A percentile compares a stretch with the other conserved stretches of the same genome.
phyloP scores from a whole-genome alignment of 73 alveolate genomes.

The Symbiodinium natans region DNA sequence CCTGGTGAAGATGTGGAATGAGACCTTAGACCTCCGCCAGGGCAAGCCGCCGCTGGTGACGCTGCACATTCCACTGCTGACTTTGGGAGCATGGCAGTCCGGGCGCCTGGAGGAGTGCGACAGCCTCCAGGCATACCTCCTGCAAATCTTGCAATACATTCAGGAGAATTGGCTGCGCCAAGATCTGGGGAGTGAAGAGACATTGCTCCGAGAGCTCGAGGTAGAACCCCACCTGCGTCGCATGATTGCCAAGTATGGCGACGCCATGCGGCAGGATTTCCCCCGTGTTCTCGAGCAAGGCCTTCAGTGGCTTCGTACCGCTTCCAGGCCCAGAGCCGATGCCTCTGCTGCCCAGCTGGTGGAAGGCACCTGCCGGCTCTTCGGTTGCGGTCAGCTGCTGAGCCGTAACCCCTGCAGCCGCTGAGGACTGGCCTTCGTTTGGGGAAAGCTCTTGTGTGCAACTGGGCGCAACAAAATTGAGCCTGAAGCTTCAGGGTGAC shows the following conservation, averaged over 20 bases:
- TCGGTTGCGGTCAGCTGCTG: slow-evolving; percentile 2
- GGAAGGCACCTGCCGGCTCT: background rate
- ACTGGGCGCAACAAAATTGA: background rate
- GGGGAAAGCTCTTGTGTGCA: background rate
- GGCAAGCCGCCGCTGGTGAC: slow-evolving; percentile 30
- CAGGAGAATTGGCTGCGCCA: no score
- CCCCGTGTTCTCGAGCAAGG: background rate
- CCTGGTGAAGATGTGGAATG: slow-evolving; percentile 19
- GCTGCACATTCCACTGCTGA: slow-evolving; percentile 32
- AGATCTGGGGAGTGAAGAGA: no score
- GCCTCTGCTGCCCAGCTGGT: background rate
- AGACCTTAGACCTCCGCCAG: slow-evolving; percentile 3
- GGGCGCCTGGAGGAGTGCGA: background rate
- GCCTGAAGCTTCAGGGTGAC: background rate
- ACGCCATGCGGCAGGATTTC: background rate
- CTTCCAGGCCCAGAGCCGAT: background rate
- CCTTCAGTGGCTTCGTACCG: background rate
- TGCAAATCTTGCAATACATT: background rate
- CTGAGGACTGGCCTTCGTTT: background rate
- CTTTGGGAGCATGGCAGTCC: background rate
- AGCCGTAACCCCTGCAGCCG: slow-evolving; percentile 20
- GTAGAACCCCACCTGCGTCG: slow-evolving; percentile 4
- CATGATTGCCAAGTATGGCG: background rate
- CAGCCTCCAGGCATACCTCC: slow-evolving; percentile 1
- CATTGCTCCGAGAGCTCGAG: background rate